These are phyloP conservation scores for Colletotrichum sansevieriae DNA, from an alignment of 2,329 filamentous ascomycete genomes.

Conservation along the genomic window DNA sequence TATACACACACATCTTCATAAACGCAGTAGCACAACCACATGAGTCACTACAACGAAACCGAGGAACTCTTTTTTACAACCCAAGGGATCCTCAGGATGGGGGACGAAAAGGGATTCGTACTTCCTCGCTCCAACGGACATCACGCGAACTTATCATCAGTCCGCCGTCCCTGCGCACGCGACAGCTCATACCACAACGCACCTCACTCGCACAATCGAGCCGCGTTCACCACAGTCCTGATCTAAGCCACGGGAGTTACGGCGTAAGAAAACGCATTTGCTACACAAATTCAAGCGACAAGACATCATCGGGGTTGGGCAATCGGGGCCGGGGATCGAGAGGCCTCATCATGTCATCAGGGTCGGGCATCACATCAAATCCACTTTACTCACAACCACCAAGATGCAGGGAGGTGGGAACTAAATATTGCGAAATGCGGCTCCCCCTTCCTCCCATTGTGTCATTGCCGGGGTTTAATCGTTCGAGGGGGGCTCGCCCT, in stretches of 20 bases:
- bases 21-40: neutral
- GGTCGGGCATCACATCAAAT: constrained; percentile 26
- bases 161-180: too few species aligned
- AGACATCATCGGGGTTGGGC: neutral
- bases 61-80: neutral
- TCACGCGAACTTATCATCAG: neutral
- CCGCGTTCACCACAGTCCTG: neutral
- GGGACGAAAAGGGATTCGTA: neutral
- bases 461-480: too few species aligned
- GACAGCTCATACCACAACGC: too few species aligned
- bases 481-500: too few species aligned
- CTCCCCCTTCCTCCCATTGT: too few species aligned
- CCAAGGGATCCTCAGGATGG: neutral
- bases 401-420: neutral
- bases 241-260: constrained; percentile 1
- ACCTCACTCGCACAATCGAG: neutral
- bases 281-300: neutral
- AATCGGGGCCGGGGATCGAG: neutral
- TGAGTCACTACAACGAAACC: neutral
- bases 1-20: neutral
- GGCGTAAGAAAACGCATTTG: neutral
- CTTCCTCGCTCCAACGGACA: neutral
- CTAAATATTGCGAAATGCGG: too few species aligned
- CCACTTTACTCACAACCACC: constrained; percentile 23
- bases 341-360: constrained; percentile 24